Base-by-base conservation (phyloP, 164 flowering plant genomes). In the Vitis amurensis region DNA sequence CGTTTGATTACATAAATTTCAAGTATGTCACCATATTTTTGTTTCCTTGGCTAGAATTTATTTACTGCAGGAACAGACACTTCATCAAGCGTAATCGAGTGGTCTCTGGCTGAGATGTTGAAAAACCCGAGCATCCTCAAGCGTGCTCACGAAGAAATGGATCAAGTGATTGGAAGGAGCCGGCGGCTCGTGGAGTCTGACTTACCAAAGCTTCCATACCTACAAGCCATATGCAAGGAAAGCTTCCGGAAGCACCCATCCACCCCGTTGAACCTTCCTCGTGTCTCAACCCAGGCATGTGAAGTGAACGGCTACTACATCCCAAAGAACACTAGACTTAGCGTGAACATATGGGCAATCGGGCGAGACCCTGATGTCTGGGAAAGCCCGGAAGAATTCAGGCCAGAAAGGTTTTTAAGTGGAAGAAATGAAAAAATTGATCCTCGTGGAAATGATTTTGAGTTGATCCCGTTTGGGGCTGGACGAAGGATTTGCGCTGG, bases 401-500 rank as follows among this genome's bases (percentile, higher is more conserved):
- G 2, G 3, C 82, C 82, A 2, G 82, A 76, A 8, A 67, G 79
- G 48, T 79, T 79, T 29, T 23, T 79, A 44, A 30, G 11, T 11
- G 68, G 50, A 30, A 67, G 55, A n/a, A 29, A 60, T 3, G 60
- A 69, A 0, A 72, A 70, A 6, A 69, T 80, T 14, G 75, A 80
- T 17, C 78, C 78, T 0, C 53, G 78, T 2, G 83, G 83, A n/a
- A 77, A 23, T 23, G 27, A 23, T 23, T 23, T 23, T 23, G 27
- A 23, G 27, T 23, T 23, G 27, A 23, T 23, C 74, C 31, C 71
- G 77, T 14, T 80, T 80, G 82, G 82, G 2, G 79, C 83, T 0
- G 83, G 83, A 9, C 37, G 83, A 16, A 71, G 83, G 62, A 80
- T 77, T 1, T 80, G 81, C 19, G 78, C 81, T 0, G 83, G 83